Evolutionary conservation across 73 alveolate species (phyloP), one percentile per base, ranked within the genome.

Genomic region (Urostyla sp.): DNA sequence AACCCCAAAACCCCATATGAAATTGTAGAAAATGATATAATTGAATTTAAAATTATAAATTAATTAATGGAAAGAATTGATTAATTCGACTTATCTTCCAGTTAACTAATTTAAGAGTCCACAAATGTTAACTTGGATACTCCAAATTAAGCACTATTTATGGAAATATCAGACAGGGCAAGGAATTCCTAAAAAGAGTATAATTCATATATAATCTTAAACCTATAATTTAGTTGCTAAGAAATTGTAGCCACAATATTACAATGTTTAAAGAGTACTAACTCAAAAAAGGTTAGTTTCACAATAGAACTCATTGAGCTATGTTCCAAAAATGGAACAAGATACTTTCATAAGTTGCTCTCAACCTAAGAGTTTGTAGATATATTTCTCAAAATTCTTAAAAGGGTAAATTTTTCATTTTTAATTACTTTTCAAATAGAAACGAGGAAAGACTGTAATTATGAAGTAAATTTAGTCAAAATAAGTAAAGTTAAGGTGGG

Each of bases 291-390:
- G n/a, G 58, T 35, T 28, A 50, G 55, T 2, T 54, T 84, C 0
- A 37, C 90, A 5, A 10, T 88, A 21, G 52, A 72, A 26, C 69
- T 89, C 27, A 32, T 89, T 0, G 96, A 89, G 38, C n/a, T 59
- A 32, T 83, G 92, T 31, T 83, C 91, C 20, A 89, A 89, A 58
- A 75, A 89, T 66, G 90, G 93, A 28, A 87, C 57, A 37, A 35
- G 60, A 26, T 43, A 24, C 23, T 89, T 89, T 59, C 96, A 89
- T 38, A 73, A 73, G 40, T 26, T 52, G 28, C 53, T 89, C 27
- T 18, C 89, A 10, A 15, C 36, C 6, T 58, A 87, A 27, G 89
- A 32, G 24, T 84, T 89, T 75, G 60, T 83, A 55, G 86, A 80
- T 0, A 28, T 44, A 1, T 52, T 89, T 60, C 51, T 75, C 24